Evolutionary conservation across 306 rosid genomes (phyloP).

Genomic region (Oemleria cerasiformis): DNA sequence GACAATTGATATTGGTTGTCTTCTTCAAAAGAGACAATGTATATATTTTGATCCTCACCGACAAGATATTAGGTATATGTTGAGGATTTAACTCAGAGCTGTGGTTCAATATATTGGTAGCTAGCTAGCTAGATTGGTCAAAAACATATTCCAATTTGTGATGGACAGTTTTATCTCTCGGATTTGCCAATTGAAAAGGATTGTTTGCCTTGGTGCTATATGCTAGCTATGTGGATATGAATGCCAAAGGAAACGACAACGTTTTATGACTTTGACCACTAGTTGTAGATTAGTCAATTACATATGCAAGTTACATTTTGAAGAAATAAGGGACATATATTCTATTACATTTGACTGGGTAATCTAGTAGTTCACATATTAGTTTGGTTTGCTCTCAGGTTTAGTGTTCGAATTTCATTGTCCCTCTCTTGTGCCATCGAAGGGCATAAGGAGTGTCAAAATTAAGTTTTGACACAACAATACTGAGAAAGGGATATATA

Average conservation of each 20-base stretch:
- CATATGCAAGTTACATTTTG: neutral
- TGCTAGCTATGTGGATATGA: neutral
- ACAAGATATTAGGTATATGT: neutral
- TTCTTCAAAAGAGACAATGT: neutral
- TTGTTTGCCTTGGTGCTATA: conserved; percentile 2
- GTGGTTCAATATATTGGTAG: neutral
- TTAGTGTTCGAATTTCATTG: no score
- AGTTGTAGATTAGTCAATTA: neutral
- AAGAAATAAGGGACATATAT: neutral
- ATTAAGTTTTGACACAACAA: no score
- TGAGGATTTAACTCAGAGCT: neutral
- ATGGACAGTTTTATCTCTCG: neutral
- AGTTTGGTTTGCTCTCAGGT: no score
- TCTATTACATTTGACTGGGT: neutral
- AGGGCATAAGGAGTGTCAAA: no score
- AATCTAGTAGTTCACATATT: no score
- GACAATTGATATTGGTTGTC: no score
- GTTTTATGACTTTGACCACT: conserved; percentile 12
- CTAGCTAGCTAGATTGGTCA: neutral
- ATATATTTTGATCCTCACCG: neutral
- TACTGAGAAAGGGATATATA: no score
- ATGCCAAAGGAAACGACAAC: conserved; percentile 5
- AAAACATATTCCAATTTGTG: conserved; percentile 1
- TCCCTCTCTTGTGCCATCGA: no score
- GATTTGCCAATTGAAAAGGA: neutral